Base-by-base conservation (phyloP, 331 rosid species). In the Dryas integrifolia region DNA sequence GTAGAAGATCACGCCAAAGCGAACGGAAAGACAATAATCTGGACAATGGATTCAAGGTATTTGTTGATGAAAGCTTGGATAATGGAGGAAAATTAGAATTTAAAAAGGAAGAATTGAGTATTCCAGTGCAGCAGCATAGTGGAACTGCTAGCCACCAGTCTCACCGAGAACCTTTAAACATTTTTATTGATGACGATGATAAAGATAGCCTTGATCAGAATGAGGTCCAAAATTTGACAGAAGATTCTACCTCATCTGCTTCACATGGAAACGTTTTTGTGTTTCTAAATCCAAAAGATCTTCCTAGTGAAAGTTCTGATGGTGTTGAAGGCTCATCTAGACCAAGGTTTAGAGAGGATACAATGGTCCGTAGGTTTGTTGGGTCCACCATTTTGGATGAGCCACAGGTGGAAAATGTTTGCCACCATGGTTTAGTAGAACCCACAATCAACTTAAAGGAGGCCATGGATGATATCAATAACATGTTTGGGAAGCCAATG, bases 401-500 rank as follows among this genome's bases (percentile, higher is more conserved):
- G 72, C 96, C 97, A 18, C 74, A 78, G 84, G 97, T 86, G 80
- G 98, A 95, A 79, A 95, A 94, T 73, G 92, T 80, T 63, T 95
- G 98, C 67, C 98, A 95, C 82, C 96, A 91, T 51, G 98, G 98
- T 51, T 87, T 95, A 69, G 96, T 95, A 58, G 98, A 95, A 9
- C 98, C 98, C 38, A 95, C 97, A 58, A 79, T 95, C 77, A 95
- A 95, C 89, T 59, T 91, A 86, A 91, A 86, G 85, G 97, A 91
- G 80, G 98, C 98, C 45, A 95, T 95, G 97, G 84, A 88, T 56
- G 98, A 91, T 81, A 95, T 95, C 80, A 95, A 91, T 58, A 86
- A 81, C 90, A 91, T 95, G 98, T 95, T 95, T 77, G 98, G 97
- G 74, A 83, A 89, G 82, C 96, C 98, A 15, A 95, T 95, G 2